Conservation (phyloP, 306 rosid species). For the Citrullus mucosospermus region DNA sequence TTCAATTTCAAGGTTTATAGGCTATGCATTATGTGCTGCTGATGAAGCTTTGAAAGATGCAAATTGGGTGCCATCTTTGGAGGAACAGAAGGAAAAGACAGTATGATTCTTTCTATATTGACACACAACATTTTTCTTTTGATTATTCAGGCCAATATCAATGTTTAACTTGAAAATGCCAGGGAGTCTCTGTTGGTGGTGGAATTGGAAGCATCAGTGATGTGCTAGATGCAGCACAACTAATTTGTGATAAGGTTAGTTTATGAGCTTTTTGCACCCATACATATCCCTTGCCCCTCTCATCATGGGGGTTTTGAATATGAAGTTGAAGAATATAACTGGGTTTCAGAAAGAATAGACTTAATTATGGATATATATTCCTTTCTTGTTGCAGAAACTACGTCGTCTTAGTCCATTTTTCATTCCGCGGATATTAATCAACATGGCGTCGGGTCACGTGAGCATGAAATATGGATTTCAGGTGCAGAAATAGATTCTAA, state of each 20-base stretch:
- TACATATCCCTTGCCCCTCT: neutral
- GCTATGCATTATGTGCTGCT: slow-evolving; percentile 90
- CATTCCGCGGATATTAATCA: slow-evolving; percentile 80
- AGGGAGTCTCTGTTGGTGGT: slow-evolving; percentile 95
- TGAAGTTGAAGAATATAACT: neutral
- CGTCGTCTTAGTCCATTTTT: slow-evolving; percentile 98
- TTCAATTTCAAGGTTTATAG: slow-evolving; percentile 75
- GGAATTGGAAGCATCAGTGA: slow-evolving; percentile 89
- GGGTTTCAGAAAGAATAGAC: neutral
- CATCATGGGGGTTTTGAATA: neutral
- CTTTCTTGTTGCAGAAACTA: slow-evolving; percentile 37
- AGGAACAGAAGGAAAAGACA: slow-evolving; percentile 63
- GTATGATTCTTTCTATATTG: slow-evolving; percentile 29
- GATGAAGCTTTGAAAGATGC: slow-evolving; percentile 91
- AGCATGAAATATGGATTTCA: slow-evolving; percentile 98
- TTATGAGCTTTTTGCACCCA: neutral
- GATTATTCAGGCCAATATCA: slow-evolving; percentile 6
- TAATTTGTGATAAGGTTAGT: slow-evolving; percentile 76
- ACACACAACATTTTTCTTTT: neutral
- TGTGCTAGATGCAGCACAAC: slow-evolving; percentile 67
- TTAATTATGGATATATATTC: neutral
- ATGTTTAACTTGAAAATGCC: slow-evolving; percentile 21
- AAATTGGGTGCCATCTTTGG: slow-evolving; percentile 69
- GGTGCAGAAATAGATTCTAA: slow-evolving; percentile 22
- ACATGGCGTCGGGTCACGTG: slow-evolving; percentile 96